phyloP scores from a whole-genome alignment of 352 stramenopile species.

The Pythium insidiosum region DNA sequence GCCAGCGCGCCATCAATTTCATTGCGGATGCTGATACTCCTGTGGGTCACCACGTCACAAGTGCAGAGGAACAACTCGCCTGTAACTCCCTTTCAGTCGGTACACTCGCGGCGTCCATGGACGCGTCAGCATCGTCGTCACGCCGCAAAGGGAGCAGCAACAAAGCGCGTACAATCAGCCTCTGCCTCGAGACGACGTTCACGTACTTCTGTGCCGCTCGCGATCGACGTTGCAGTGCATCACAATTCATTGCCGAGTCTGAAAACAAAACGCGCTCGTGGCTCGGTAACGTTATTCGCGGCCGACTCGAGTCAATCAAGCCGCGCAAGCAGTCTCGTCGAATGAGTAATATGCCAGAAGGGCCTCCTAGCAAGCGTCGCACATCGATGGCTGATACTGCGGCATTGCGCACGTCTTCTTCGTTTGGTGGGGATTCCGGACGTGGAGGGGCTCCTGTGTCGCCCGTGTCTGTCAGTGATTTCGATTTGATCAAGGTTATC shows the following conservation, averaged over 20 bases:
- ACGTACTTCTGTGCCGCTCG: slow-evolving; percentile 59
- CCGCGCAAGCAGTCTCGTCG: slow-evolving; percentile 46
- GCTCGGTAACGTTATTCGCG: slow-evolving; percentile 53
- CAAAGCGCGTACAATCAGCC: slow-evolving; percentile 67
- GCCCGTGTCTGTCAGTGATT: slow-evolving; percentile 73
- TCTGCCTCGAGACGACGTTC: slow-evolving; percentile 62
- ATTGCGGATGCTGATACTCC: slow-evolving; percentile 40
- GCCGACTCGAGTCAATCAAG: slow-evolving; percentile 60
- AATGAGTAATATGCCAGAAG: slow-evolving; percentile 13
- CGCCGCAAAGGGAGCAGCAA: slow-evolving; percentile 55
- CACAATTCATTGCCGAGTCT: slow-evolving; percentile 56
- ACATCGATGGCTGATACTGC: slow-evolving; percentile 32
- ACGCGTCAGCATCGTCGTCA: slow-evolving; percentile 27
- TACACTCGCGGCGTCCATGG: slow-evolving; percentile 21
- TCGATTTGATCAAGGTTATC: slow-evolving; percentile 80
- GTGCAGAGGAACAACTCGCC: slow-evolving; percentile 45
- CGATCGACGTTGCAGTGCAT: slow-evolving; percentile 35
- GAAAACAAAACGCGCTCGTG: slow-evolving; percentile 49
- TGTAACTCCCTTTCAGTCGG: slow-evolving; percentile 65
- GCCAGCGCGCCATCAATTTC: slow-evolving; percentile 65
- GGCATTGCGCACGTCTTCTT: slow-evolving; percentile 50
- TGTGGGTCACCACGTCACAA: slow-evolving; percentile 37
- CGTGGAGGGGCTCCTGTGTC: slow-evolving; percentile 15
- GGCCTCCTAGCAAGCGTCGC: slow-evolving; percentile 29
- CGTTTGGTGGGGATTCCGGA: too few species aligned